Evolutionary conservation across 169 alveolate genomes (phyloP), one percentile per base, ranked within the genome.

Genomic region (Plasmodium ovale): DNA sequence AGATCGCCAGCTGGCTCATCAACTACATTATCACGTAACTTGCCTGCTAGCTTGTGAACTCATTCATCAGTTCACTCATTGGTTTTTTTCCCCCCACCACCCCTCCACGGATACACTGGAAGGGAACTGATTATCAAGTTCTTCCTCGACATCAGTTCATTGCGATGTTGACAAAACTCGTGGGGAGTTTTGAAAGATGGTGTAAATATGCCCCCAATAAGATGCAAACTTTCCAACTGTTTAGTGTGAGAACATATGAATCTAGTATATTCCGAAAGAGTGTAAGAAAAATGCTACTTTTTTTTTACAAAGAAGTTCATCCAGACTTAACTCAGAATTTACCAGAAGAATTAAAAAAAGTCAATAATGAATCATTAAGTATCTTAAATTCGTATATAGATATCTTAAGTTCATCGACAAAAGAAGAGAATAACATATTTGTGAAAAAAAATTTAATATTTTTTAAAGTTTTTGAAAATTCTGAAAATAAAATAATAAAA

Each of bases 271-370:
- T 70, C 56, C 58, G 64, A 67, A 85, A 70, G 64, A 85, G 87
- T 29, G 49, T 69, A 29, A 56, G 91, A 56, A 85, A 44, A 21
- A 21, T 85, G 74, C 72, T 85, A n/a, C 68, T 49, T 49, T 85
- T 85, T 71, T 85, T 85, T 85, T 85, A 85, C 56, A 85, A 85
- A 12, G 77, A 85, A 68, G 84, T 85, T 56, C 91, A 85, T 69
- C 91, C 91, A 37, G 91, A 85, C 35, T 85, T 85, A 31, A 56
- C 91, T 14, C 62, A 25, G 9, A 64, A 33, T 23, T 85, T 85
- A 58, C 91, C 91, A 54, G 87, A 85, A 3, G 91, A 85, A 33
- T 71, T 85, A 69, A 85, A 85, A 85, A 85, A 85, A 72, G 51
- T 68, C 12, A 85, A 85, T 53, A 49, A 49, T 23, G 91, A 85